phyloP scores from a whole-genome alignment of 805 yeast species.

The Ogataea glucozyma region DNA sequence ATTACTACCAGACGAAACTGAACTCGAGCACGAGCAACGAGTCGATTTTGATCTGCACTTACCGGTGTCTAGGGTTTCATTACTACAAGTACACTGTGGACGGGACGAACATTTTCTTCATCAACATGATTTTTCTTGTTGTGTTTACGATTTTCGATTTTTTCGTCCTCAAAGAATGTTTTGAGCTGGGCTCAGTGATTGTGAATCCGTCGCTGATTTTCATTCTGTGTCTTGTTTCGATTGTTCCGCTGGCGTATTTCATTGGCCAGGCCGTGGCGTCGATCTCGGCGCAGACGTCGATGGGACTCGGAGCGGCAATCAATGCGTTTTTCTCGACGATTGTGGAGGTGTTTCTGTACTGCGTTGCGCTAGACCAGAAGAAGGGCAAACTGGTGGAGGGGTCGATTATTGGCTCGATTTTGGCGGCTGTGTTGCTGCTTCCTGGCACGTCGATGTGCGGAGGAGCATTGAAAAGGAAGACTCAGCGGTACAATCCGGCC shows the following conservation, averaged over 20 bases:
- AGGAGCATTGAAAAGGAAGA: constrained; percentile 88
- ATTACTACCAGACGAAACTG: constrained; percentile 42
- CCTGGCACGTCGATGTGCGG: constrained; percentile 98
- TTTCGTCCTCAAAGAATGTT: constrained; percentile 54
- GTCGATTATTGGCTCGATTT: constrained; percentile 87
- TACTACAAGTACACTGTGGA: constrained; percentile 96
- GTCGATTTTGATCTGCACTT: constrained; percentile 79
- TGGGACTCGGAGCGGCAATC: constrained; percentile 98
- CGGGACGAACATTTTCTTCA: constrained; percentile 91
- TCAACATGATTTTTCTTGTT: constrained; percentile 79
- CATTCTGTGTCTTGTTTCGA: constrained; percentile 73
- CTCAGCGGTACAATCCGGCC: constrained; percentile 93
- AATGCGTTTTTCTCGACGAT: constrained; percentile 96
- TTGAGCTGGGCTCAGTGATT: constrained; percentile 41
- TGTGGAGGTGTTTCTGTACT: constrained; percentile 88
- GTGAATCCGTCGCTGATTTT: constrained; percentile 71
- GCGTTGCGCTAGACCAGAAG: constrained; percentile 83
- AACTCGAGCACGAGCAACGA: constrained; percentile 44
- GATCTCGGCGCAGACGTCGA: constrained; percentile 95
- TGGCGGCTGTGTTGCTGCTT: constrained; percentile 86
- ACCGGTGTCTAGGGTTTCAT: constrained; percentile 87
- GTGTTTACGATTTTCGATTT: constrained; percentile 80
- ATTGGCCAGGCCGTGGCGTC: constrained; percentile 99
- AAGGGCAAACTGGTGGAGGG: constrained; percentile 95
- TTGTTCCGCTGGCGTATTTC: constrained; percentile 92